Evolutionary conservation across 139 green algal species (phyloP).

Genomic region (Chlorella sp.): DNA sequence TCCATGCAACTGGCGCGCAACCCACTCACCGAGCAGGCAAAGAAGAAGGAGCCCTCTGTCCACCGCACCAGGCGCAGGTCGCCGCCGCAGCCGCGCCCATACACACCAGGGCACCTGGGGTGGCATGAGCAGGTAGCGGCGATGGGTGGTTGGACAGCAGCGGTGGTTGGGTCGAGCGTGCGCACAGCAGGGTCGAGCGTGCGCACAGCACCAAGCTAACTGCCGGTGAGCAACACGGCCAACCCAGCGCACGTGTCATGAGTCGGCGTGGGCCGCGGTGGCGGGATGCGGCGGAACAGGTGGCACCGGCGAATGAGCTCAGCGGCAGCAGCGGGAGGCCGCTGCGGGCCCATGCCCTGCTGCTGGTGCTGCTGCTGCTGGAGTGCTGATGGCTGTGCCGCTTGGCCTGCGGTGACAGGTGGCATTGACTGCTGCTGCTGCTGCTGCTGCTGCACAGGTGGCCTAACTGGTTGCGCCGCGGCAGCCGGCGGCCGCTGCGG

Average conservation of each 20-base stretch:
- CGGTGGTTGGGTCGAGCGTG: neutral
- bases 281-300: neutral
- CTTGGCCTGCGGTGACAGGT: no score
- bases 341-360: neutral
- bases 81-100: conserved; percentile 47
- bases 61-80: conserved; percentile 19
- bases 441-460: no score
- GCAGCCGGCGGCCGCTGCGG: neutral
- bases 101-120: conserved; percentile 54
- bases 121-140: neutral
- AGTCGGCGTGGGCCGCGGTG: neutral
- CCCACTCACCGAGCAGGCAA: neutral
- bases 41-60: neutral
- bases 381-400: no score
- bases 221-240: neutral
- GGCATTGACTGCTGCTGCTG: no score
- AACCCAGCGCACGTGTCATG: neutral
- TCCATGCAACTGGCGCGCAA: no score
- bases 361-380: no score
- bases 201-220: neutral
- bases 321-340: neutral
- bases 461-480: no score
- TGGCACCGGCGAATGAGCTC: neutral
- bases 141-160: neutral
- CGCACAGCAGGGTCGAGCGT: no score